These are phyloP conservation scores for Fomitopsis schrenkii DNA, from an alignment of 1,284 basidiomycete species.

Conservation along the genomic window DNA sequence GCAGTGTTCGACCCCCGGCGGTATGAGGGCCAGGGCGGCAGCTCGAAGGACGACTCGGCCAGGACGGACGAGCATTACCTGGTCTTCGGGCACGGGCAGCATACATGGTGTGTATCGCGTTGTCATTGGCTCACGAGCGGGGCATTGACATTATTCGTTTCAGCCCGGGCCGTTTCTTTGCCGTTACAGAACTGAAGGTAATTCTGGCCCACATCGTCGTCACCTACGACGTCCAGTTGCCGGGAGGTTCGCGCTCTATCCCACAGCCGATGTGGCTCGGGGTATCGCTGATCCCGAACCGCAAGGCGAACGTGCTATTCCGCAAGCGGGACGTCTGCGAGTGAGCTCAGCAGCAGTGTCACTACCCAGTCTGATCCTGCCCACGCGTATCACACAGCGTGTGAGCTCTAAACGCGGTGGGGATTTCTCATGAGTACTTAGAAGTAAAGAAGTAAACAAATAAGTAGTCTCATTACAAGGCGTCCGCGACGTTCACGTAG, in stretches of 20 bases:
- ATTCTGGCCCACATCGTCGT: slow-evolving; percentile 39
- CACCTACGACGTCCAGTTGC: slow-evolving; percentile 42
- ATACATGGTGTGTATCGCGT: slow-evolving; percentile 22
- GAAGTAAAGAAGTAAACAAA: too few species aligned
- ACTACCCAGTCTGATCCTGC: too few species aligned
- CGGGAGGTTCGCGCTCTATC: slow-evolving; percentile 16
- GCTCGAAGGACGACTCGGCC: slow-evolving; percentile 23
- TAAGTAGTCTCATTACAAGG: too few species aligned
- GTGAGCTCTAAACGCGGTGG: too few species aligned
- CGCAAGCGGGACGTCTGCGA: not conserved
- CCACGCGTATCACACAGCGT: too few species aligned
- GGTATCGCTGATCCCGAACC: not conserved
- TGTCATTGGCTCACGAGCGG: too few species aligned
- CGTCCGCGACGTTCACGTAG: too few species aligned
- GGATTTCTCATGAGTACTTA: too few species aligned
- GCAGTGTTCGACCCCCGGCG: slow-evolving; percentile 40
- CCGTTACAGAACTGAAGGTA: slow-evolving; percentile 39
- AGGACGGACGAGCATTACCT: slow-evolving; percentile 21
- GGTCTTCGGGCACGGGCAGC: slow-evolving; percentile 24
- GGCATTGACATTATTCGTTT: not conserved
- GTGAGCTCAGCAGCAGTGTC: too few species aligned
- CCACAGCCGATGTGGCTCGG: slow-evolving; percentile 5
- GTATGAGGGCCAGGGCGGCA: slow-evolving; percentile 33
- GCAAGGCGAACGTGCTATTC: not conserved
- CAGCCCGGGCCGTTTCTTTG: slow-evolving; percentile 44